These are phyloP conservation scores for Backusella morwellensis DNA, from an alignment of 192 early-diverging fungal species.

Conservation along the genomic window DNA sequence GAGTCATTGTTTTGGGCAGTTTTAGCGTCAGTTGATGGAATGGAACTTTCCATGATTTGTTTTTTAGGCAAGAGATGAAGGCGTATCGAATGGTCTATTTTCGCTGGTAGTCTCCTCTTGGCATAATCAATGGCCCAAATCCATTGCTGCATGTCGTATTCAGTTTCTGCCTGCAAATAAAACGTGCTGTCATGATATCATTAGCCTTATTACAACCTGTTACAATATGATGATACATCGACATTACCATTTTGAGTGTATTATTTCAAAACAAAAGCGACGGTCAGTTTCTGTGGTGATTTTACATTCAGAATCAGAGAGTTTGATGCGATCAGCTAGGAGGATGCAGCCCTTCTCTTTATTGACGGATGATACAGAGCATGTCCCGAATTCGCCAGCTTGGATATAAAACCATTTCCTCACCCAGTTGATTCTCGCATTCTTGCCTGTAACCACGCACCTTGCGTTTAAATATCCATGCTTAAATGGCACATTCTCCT, in stretches of 20 bases:
- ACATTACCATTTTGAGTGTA: constrained; percentile 57
- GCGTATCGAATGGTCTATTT: background rate
- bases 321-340: constrained; percentile 47
- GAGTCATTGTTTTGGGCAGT: background rate
- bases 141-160: constrained; percentile 67
- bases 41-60: background rate
- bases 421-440: constrained; percentile 45
- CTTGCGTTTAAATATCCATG: constrained; percentile 65
- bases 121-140: constrained; percentile 28
- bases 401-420: constrained; percentile 62
- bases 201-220: background rate
- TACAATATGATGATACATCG: background rate
- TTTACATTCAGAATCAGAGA: constrained; percentile 56
- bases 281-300: constrained; percentile 56
- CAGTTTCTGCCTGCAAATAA: constrained; percentile 66
- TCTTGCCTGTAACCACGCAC: constrained; percentile 40
- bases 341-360: constrained; percentile 29
- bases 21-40: background rate
- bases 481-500: constrained; percentile 25
- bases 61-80: background rate
- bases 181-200: constrained; percentile 34
- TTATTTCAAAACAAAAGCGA: constrained; percentile 71
- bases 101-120: background rate
- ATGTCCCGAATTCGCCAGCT: constrained; percentile 53
- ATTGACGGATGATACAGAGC: constrained; percentile 39